Conservation (phyloP, 75 land plant species). For the Picea glauca region DNA sequence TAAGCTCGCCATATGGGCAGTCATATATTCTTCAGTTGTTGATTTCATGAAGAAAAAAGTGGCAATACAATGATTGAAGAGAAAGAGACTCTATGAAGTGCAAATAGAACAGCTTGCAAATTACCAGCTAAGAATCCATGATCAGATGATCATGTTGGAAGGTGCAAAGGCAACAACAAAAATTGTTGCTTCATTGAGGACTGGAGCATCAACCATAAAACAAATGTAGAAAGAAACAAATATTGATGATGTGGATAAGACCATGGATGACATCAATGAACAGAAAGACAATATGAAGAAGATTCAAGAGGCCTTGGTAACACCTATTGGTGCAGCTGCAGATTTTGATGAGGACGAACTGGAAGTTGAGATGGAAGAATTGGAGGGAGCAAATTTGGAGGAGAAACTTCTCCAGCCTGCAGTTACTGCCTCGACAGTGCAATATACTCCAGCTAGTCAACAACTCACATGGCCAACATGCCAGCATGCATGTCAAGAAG, state of each 20-base stretch:
- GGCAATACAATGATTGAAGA: no score
- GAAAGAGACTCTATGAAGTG: no score
- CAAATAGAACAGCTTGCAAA: no score
- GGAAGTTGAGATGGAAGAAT: slow-evolving; percentile 19
- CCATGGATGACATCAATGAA: slow-evolving; percentile 26
- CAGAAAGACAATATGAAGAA: slow-evolving; percentile 20
- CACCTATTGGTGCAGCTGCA: slow-evolving; percentile 7
- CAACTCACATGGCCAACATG: slow-evolving; percentile 35
- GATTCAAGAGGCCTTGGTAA: slow-evolving; percentile 18
- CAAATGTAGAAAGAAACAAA: not conserved
- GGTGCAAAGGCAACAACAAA: no score
- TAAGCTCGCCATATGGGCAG: no score
- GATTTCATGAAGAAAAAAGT: no score
- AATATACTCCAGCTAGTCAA: slow-evolving; percentile 4
- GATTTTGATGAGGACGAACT: slow-evolving; percentile 26
- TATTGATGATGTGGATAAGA: slow-evolving; percentile 26
- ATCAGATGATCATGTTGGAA: no score
- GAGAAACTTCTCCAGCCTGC: slow-evolving; percentile 13
- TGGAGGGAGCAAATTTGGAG: slow-evolving; percentile 61
- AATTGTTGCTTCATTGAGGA: no score
- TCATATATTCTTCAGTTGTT: no score
- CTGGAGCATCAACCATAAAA: no score
- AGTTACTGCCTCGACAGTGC: not conserved
- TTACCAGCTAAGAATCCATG: no score
- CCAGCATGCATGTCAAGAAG: not conserved